Evolutionary conservation across 164 flowering plant species (phyloP), one percentile per base, ranked within the genome.

Genomic region (Umbellularia californica): DNA sequence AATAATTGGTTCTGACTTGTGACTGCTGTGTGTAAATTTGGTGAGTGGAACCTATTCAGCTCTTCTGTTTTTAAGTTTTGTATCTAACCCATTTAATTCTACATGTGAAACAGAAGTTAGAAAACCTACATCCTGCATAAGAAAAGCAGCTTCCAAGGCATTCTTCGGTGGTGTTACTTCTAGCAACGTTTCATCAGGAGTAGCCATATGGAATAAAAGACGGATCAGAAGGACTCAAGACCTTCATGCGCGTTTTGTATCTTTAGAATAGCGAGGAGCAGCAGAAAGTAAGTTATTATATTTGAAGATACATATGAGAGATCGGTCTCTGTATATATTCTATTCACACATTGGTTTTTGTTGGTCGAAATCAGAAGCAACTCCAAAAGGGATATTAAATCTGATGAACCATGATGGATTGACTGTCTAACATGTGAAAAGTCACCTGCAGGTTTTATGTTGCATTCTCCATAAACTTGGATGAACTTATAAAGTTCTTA

Each of bases 221-320:
- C 77, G 98, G 76, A 95, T 95, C 51, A 87, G 98, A 78, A 92
- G 98, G 98, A 89, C 91, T 76, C 93, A 85, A 74, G 94, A 91
- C 75, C 93, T 92, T 75, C 97, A 93, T 70, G 95, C 92, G 81
- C 84, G 81, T 76, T 95, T 92, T 76, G 97, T 95, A 78, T 91
- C 94, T 66, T 90, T 95, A 10, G 87, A 90, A 73, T 84, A 87
- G 47, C 90, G 92, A 28, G 97, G 97, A 5, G 98, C 97, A 22
- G 85, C 98, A 52, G 97, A 95, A 24, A 91, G 98, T 95, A 80
- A 88, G 94, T 82, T 65, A 62, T 51, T 5, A 13, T 52, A 52
- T 52, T 17, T 52, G 15, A 11, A 52, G 58, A 52, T 52, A 10
- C 0, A 52, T 52, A 52, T 13, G 58, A 52, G 58, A 52, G 58